phyloP scores from a whole-genome alignment of 2,329 filamentous ascomycete genomes.

The Rhynchosporium graminicola region DNA sequence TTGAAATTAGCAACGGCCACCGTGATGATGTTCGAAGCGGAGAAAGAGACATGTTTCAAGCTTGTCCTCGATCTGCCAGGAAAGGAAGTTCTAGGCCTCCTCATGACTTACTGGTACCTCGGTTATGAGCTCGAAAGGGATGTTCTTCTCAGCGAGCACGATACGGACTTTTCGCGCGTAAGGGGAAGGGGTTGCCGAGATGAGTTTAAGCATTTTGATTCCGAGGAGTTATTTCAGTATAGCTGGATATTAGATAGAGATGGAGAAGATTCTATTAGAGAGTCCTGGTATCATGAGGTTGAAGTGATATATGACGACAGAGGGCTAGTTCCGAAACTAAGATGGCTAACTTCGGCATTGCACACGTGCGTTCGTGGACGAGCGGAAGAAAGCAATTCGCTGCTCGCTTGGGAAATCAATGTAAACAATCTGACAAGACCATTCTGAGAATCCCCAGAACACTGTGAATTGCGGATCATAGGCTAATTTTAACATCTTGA shows the following conservation, averaged over 20 bases:
- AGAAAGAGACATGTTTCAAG: too few relatives aligned
- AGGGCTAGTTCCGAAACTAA: not conserved
- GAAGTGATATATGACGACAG: slow-evolving; percentile 6
- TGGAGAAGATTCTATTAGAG: too few relatives aligned
- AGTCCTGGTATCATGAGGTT: too few relatives aligned
- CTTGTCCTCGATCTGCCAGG: too few relatives aligned
- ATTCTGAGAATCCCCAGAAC: too few relatives aligned
- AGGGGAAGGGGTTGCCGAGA: slow-evolving; percentile 22
- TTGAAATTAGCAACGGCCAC: too few relatives aligned
- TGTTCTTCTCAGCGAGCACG: slow-evolving; percentile 22
- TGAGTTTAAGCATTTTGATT: slow-evolving; percentile 20
- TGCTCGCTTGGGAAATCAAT: not conserved
- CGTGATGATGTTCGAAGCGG: too few relatives aligned
- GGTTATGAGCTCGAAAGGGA: slow-evolving; percentile 19
- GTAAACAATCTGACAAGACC: too few relatives aligned
- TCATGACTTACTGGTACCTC: slow-evolving; percentile 13
- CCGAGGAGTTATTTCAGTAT: too few relatives aligned
- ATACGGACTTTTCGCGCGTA: slow-evolving; percentile 24
- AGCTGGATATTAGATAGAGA: not conserved
- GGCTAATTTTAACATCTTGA: too few relatives aligned
- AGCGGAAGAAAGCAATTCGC: not conserved
- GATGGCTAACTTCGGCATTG: not conserved
- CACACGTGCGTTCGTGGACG: not conserved
- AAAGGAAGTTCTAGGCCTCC: too few relatives aligned
- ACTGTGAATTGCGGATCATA: too few relatives aligned